A percentile compares a stretch with the other conserved stretches of the same genome.
phyloP scores from a whole-genome alignment of 306 rosid genomes.

The Vigna trinervia region DNA sequence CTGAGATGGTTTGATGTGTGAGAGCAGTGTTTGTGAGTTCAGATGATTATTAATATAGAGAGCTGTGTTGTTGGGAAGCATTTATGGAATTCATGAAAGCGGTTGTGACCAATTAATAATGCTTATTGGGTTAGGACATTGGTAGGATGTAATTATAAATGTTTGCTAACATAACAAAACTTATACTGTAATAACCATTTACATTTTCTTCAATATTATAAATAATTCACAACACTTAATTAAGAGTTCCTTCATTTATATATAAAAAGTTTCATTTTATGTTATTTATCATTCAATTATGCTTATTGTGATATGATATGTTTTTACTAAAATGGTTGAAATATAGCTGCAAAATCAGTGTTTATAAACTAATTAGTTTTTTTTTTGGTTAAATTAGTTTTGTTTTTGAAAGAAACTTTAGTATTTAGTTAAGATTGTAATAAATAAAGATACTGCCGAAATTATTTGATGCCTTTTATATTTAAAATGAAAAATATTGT shows the following conservation, averaged over 20 bases:
- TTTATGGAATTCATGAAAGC: slow-evolving; percentile 55
- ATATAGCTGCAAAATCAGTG: background rate
- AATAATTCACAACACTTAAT: background rate
- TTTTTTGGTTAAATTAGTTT: too few species aligned
- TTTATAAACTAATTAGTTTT: background rate
- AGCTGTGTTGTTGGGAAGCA: slow-evolving; percentile 56
- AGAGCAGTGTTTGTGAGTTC: background rate
- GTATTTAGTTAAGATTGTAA: too few species aligned
- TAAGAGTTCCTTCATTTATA: too few species aligned
- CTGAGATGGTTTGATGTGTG: slow-evolving; percentile 21
- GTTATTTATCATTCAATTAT: background rate
- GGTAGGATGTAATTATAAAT: slow-evolving; percentile 45
- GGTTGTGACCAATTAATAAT: slow-evolving; percentile 63
- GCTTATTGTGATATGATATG: background rate
- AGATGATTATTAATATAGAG: slow-evolving; percentile 50
- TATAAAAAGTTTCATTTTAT: background rate
- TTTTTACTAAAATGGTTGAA: too few species aligned
- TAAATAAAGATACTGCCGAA: too few species aligned
- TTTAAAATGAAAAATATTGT: too few species aligned
- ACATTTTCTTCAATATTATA: background rate
- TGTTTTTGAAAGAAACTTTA: too few species aligned
- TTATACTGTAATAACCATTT: too few species aligned
- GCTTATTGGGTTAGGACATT: slow-evolving; percentile 27
- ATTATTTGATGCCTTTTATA: too few species aligned
- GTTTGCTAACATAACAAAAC: slow-evolving; percentile 27